Evolutionary conservation across 2,329 filamentous ascomycete species (phyloP).

Genomic region (Cadophora malorum): DNA sequence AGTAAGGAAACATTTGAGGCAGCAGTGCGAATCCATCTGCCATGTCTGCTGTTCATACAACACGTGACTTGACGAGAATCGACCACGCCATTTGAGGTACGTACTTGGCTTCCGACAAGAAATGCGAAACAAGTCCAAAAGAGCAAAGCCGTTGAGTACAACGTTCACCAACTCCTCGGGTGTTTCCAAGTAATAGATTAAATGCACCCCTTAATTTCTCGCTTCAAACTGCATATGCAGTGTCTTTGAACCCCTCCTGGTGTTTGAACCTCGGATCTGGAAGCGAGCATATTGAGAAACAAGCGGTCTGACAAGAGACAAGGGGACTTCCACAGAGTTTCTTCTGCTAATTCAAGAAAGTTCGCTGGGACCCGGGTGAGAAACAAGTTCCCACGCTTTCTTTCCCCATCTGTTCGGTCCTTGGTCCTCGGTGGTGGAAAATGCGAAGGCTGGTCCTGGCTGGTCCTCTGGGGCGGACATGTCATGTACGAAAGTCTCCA

Average conservation of each 20-base stretch:
- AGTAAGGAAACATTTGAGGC: too few species aligned
- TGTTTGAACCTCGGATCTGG: conserved; percentile 5
- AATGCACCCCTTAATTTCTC: conserved; percentile 18
- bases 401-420: background rate
- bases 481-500: conserved; percentile 11
- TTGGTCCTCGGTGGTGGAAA: background rate
- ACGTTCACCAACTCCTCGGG: background rate
- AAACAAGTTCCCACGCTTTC: too few species aligned
- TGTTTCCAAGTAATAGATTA: conserved; percentile 8
- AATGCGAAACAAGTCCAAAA: background rate
- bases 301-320: conserved; percentile 12
- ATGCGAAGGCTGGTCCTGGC: conserved; percentile 14
- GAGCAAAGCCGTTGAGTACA: background rate
- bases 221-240: conserved; percentile 17
- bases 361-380: too few species aligned
- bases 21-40: too few species aligned
- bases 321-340: background rate
- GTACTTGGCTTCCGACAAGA: too few species aligned
- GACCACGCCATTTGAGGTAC: too few species aligned
- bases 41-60: too few species aligned
- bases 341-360: background rate
- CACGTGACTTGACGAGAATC: too few species aligned
- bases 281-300: conserved; percentile 10
- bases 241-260: background rate
- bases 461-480: background rate